These are phyloP conservation scores for Serendipita sp. DNA, from an alignment of 768 basidiomycete species.

Conservation along the genomic window DNA sequence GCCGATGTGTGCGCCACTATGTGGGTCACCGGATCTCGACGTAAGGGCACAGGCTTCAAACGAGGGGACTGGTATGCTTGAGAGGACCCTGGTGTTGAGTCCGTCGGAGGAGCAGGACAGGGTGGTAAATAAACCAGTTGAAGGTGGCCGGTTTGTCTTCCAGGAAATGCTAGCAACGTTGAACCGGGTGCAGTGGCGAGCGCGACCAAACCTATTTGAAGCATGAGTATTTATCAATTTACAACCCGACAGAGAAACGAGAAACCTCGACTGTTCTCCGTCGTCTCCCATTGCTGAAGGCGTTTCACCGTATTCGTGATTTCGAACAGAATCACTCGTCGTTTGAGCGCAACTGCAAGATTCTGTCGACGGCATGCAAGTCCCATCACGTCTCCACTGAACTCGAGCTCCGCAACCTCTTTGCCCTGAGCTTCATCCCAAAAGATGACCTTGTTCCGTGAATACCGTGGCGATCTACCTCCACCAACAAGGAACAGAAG, in stretches of 20 bases:
- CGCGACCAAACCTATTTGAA: slow-evolving; percentile 50
- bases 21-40: slow-evolving; percentile 56
- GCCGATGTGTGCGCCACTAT: slow-evolving; percentile 72
- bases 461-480: slow-evolving; percentile 74
- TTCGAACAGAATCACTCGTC: slow-evolving; percentile 66
- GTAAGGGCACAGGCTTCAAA: slow-evolving; percentile 39
- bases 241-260: background rate
- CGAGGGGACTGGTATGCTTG: slow-evolving; percentile 41
- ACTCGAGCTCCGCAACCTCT: slow-evolving; percentile 81
- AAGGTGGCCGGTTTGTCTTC: slow-evolving; percentile 74
- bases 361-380: slow-evolving; percentile 67
- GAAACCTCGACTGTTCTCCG: slow-evolving; percentile 56
- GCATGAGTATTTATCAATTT: background rate
- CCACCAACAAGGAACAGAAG: slow-evolving; percentile 78
- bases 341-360: slow-evolving; percentile 66
- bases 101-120: slow-evolving; percentile 40
- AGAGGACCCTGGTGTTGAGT: slow-evolving; percentile 17
- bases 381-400: slow-evolving; percentile 68
- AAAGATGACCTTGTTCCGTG: slow-evolving; percentile 80
- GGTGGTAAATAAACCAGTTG: slow-evolving; percentile 76
- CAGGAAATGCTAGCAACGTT: slow-evolving; percentile 74
- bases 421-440: slow-evolving; percentile 70
- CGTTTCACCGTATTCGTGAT: slow-evolving; percentile 46
- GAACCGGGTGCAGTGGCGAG: slow-evolving; percentile 64
- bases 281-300: slow-evolving; percentile 71